Conservation (phyloP, 2,329 filamentous ascomycete genomes). For the Pseudogymnoascus sp. region DNA sequence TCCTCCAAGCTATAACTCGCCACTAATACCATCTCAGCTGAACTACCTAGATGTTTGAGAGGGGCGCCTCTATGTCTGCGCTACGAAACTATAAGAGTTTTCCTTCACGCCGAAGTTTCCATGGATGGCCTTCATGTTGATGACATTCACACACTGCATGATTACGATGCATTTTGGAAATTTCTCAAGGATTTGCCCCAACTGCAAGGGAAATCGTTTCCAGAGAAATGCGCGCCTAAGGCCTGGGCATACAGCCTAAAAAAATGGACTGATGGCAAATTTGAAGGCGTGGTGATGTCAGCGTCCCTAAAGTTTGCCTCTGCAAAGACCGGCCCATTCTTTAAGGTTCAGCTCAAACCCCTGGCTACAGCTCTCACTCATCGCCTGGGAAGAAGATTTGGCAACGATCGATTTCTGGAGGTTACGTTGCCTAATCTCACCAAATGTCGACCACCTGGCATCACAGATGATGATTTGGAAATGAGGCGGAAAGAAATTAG, state of each 20-base stretch:
- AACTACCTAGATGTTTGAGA: slow-evolving; percentile 19
- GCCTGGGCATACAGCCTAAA: slow-evolving; percentile 34
- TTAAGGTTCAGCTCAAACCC: slow-evolving; percentile 40
- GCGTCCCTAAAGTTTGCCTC: slow-evolving; percentile 34
- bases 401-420: slow-evolving; percentile 50
- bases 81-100: slow-evolving; percentile 28
- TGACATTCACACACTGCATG: slow-evolving; percentile 15
- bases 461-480: slow-evolving; percentile 28
- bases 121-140: slow-evolving; percentile 14
- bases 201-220: slow-evolving; percentile 40
- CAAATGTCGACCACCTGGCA: slow-evolving; percentile 23
- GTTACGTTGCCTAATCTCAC: slow-evolving; percentile 40
- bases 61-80: slow-evolving; percentile 18
- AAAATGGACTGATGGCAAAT: slow-evolving; percentile 23
- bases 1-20: background rate
- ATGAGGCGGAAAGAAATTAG: slow-evolving; percentile 30
- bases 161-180: slow-evolving; percentile 38
- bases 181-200: slow-evolving; percentile 32
- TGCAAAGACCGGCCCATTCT: slow-evolving; percentile 32
- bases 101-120: slow-evolving; percentile 21
- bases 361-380: slow-evolving; percentile 41
- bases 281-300: slow-evolving; percentile 37
- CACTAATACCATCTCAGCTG: slow-evolving; percentile 15
- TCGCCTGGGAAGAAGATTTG: slow-evolving; percentile 46
- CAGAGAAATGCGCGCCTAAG: slow-evolving; percentile 35